Percentiles rank a stretch among this genome's conserved stretches.
These are phyloP conservation scores for Penicillium expansum DNA, from an alignment of 2,329 filamentous ascomycete species.

Conservation along the genomic window DNA sequence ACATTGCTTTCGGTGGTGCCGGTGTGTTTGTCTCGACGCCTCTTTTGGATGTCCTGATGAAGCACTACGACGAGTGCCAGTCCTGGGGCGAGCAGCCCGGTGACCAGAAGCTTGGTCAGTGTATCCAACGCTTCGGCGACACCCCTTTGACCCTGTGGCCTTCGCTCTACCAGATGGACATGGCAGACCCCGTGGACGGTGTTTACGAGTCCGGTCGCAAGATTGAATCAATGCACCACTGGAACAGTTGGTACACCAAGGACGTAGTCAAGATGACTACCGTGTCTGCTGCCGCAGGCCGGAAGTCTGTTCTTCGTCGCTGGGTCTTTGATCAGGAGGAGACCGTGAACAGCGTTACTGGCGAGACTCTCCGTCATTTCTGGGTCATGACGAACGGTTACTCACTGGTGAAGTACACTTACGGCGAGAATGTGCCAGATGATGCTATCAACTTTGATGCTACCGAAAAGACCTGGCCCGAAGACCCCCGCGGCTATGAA, in stretches of 20 bases:
- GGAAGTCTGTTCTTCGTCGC: slow-evolving; percentile 43
- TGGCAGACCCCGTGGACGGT: slow-evolving; percentile 43
- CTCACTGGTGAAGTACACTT: slow-evolving; percentile 44
- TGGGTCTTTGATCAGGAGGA: slow-evolving; percentile 46
- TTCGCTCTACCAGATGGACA: slow-evolving; percentile 46
- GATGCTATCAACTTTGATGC: slow-evolving; percentile 45
- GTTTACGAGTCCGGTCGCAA: slow-evolving; percentile 44
- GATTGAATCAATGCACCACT: slow-evolving; percentile 47
- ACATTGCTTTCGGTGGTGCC: slow-evolving; percentile 46
- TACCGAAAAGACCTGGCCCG: slow-evolving; percentile 46
- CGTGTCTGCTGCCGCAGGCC: slow-evolving; percentile 41
- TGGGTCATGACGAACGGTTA: slow-evolving; percentile 48
- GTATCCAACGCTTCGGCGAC: slow-evolving; percentile 42
- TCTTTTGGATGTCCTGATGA: slow-evolving; percentile 38
- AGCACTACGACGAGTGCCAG: slow-evolving; percentile 43
- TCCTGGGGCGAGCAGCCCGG: slow-evolving; percentile 44
- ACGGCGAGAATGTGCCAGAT: slow-evolving; percentile 35
- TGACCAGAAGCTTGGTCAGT: slow-evolving; percentile 46
- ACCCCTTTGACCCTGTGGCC: slow-evolving; percentile 43
- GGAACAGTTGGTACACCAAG: slow-evolving; percentile 46
- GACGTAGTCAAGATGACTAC: slow-evolving; percentile 47
- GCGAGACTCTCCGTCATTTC: slow-evolving; percentile 38
- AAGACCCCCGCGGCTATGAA: slow-evolving; percentile 43
- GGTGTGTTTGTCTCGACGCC: slow-evolving; percentile 45
- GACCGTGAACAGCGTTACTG: slow-evolving; percentile 35